A percentile compares a stretch with the other conserved stretches of the same genome.
Conservation (phyloP, 2,329 filamentous ascomycete genomes). For the Curvularia eragrostidis region DNA sequence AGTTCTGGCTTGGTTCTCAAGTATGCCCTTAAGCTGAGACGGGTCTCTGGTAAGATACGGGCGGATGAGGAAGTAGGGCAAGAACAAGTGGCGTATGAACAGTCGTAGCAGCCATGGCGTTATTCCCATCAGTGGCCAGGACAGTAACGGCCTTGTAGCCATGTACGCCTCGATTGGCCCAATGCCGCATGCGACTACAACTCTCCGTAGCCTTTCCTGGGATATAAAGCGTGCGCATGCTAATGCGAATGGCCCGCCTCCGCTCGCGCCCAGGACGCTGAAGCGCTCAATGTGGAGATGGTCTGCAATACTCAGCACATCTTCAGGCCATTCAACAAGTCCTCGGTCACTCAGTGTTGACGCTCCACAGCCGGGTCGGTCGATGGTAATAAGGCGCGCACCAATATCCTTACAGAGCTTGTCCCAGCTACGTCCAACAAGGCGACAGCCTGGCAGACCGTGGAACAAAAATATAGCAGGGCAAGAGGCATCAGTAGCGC, state of each 20-base stretch:
- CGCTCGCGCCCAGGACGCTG: constrained; percentile 43
- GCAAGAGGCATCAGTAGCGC: constrained; percentile 46
- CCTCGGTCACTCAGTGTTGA: constrained; percentile 34
- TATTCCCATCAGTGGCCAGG: constrained; percentile 23
- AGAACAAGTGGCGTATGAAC: constrained; percentile 21
- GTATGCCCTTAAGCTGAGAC: constrained; percentile 25
- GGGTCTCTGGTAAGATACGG: constrained; percentile 27
- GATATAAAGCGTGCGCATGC: constrained; percentile 54
- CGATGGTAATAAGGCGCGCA: constrained; percentile 49
- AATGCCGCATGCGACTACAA: constrained; percentile 27
- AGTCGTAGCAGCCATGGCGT: constrained; percentile 18
- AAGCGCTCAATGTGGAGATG: neutral
- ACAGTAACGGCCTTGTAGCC: constrained; percentile 13
- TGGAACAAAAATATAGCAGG: constrained; percentile 51
- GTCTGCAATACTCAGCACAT: constrained; percentile 40
- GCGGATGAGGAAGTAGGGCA: constrained; percentile 19
- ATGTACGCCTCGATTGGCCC: constrained; percentile 22
- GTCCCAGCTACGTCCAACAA: constrained; percentile 46
- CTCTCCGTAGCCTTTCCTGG: constrained; percentile 23
- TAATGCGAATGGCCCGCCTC: constrained; percentile 56
- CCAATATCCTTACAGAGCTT: constrained; percentile 35
- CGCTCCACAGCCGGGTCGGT: constrained; percentile 29
- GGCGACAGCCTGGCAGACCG: constrained; percentile 51
- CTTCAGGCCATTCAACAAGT: constrained; percentile 48
- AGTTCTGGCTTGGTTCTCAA: constrained; percentile 29